phyloP scores from a whole-genome alignment of 441 rosid genomes.

The Euphorbia schlechtendalii region DNA sequence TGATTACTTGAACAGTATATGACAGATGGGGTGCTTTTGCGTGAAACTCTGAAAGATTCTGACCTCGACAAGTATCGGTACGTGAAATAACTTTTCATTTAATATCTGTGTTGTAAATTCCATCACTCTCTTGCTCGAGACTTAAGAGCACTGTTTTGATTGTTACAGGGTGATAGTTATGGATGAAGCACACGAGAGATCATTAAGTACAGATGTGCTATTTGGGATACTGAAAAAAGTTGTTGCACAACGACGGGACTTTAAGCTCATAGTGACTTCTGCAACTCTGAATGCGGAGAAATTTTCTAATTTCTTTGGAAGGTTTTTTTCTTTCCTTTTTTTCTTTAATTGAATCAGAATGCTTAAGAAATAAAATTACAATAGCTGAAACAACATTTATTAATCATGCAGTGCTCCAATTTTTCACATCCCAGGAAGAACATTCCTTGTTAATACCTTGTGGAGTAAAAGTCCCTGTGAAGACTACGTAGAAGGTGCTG shows the following conservation, averaged over 20 bases:
- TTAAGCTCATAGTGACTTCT: conserved; percentile 96
- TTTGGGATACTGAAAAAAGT: conserved; percentile 96
- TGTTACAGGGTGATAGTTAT: conserved; percentile 77
- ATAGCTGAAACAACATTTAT: no score
- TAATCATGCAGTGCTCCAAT: conserved; percentile 98
- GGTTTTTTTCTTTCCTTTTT: conserved; percentile 31
- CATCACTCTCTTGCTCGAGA: conserved; percentile 10
- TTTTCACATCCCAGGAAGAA: conserved; percentile 91
- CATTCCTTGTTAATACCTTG: conserved; percentile 79
- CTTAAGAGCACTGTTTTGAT: conserved; percentile 14
- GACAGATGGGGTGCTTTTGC: conserved; percentile 96
- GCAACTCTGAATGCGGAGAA: conserved; percentile 98
- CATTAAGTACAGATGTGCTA: conserved; percentile 87
- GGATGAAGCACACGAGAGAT: conserved; percentile 99
- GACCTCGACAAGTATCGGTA: conserved; percentile 97
- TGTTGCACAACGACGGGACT: conserved; percentile 93
- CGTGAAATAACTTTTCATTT: conserved; percentile 11
- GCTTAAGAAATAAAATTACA: no score
- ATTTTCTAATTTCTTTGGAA: conserved; percentile 92
- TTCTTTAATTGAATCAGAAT: no score
- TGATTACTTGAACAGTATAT: conserved; percentile 57
- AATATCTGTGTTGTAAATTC: not conserved
- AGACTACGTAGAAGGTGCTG: conserved; percentile 96
- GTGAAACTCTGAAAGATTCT: conserved; percentile 95
- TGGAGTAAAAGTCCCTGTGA: conserved; percentile 91